These are phyloP conservation scores for Flaveria ramosissima DNA, from an alignment of 129 eudicot species.

Conservation along the genomic window DNA sequence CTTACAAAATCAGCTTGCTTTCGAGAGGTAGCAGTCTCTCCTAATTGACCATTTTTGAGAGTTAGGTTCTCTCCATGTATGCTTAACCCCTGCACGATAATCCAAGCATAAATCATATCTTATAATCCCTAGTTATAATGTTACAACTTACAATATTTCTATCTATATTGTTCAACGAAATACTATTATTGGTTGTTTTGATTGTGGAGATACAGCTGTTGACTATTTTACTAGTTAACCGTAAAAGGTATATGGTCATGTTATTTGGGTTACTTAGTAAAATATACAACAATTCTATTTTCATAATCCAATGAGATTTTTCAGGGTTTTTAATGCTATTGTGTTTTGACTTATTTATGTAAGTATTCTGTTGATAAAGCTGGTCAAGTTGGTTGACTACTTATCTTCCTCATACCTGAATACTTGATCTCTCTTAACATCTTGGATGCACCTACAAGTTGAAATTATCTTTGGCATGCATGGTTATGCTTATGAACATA, in stretches of 20 bases:
- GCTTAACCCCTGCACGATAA: background rate
- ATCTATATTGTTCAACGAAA: background rate
- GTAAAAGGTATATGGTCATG: background rate
- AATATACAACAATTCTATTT: background rate
- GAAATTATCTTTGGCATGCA: background rate
- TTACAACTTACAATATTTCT: background rate
- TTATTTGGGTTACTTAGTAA: background rate
- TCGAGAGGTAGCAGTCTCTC: background rate
- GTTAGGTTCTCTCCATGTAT: background rate
- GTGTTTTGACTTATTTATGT: background rate
- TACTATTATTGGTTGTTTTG: too few species aligned
- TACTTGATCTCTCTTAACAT: background rate
- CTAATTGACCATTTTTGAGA: background rate
- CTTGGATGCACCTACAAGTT: background rate
- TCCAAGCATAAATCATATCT: background rate
- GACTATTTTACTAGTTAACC: background rate
- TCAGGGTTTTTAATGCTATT: background rate
- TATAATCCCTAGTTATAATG: background rate
- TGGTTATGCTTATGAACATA: conserved; percentile 1
- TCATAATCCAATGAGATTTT: background rate
- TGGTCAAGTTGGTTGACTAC: background rate
- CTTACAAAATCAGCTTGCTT: conserved; percentile 3
- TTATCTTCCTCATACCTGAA: background rate
- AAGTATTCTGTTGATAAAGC: background rate
- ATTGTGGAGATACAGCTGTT: background rate